Percentiles rank a stretch among this genome's conserved stretches.
Conservation (phyloP, 106 monocot species). For the Hemerocallis citrina region DNA sequence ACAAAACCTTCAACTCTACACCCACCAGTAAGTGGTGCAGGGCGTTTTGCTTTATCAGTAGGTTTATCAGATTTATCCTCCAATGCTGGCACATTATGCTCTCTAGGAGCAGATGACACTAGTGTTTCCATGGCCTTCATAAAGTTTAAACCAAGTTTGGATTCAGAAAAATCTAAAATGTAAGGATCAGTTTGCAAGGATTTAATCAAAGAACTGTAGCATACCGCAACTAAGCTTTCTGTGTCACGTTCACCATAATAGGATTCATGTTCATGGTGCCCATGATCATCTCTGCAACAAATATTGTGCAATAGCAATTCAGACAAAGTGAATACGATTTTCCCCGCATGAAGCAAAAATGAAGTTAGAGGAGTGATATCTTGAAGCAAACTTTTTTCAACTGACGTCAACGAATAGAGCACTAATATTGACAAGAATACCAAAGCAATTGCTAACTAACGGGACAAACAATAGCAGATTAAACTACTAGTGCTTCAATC, state of each 20-base stretch:
- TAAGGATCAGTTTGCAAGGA: neutral
- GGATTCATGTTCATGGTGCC: conserved; percentile 86
- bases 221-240: conserved; percentile 90
- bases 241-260: conserved; percentile 96
- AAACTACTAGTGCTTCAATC: too few species aligned
- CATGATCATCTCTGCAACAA: conserved; percentile 72
- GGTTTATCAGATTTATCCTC: conserved; percentile 66
- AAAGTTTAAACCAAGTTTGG: neutral
- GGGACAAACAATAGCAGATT: too few species aligned
- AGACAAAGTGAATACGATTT: neutral
- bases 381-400: too few species aligned
- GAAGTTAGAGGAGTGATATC: too few species aligned
- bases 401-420: too few species aligned
- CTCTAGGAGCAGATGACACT: conserved; percentile 55
- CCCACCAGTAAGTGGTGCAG: conserved; percentile 84
- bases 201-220: conserved; percentile 22
- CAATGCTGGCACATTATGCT: conserved; percentile 39
- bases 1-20: conserved; percentile 98
- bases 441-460: too few species aligned
- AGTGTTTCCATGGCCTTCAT: conserved; percentile 83
- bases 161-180: neutral
- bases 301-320: neutral
- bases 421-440: too few species aligned
- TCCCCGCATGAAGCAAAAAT: too few species aligned
- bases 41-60: conserved; percentile 46